A percentile compares a stretch with the other conserved stretches of the same genome.
Evolutionary conservation across 202 grass and related monocot species (phyloP).

Genomic region (Elaeis oleifera): DNA sequence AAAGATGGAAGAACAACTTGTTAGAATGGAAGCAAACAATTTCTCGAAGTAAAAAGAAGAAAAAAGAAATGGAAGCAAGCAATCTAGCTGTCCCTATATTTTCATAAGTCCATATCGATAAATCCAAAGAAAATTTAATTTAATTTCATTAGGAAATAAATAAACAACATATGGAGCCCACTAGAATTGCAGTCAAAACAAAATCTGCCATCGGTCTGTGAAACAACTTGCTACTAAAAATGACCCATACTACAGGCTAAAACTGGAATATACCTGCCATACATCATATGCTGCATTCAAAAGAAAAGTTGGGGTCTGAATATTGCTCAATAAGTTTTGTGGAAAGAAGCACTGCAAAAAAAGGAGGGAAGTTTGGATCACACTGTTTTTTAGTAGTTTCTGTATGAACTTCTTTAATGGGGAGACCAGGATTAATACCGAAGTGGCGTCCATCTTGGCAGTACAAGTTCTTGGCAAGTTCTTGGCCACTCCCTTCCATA

Average conservation of each 20-base stretch:
- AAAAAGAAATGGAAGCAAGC: neutral
- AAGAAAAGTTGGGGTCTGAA: conserved; percentile 72
- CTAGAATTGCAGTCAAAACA: no score
- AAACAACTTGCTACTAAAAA: no score
- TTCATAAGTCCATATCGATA: no score
- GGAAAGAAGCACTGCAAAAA: conserved; percentile 83
- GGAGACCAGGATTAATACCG: conserved; percentile 26
- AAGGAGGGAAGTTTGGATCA: neutral
- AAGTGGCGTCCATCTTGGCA: conserved; percentile 45
- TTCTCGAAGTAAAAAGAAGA: neutral
- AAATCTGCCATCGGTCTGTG: no score
- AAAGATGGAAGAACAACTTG: neutral
- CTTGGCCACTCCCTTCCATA: conserved; percentile 25
- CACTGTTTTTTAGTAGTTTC: neutral
- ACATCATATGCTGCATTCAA: conserved; percentile 77
- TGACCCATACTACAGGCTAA: neutral
- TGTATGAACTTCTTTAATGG: neutral
- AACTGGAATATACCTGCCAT: no score
- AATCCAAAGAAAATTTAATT: no score
- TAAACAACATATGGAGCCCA: no score
- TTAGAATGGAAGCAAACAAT: neutral
- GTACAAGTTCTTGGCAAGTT: conserved; percentile 60
- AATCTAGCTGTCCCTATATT: no score
- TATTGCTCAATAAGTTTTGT: conserved; percentile 42
- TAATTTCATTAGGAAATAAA: no score